These are phyloP conservation scores for Boletus bicolor DNA, from an alignment of 768 basidiomycete genomes.

Conservation along the genomic window DNA sequence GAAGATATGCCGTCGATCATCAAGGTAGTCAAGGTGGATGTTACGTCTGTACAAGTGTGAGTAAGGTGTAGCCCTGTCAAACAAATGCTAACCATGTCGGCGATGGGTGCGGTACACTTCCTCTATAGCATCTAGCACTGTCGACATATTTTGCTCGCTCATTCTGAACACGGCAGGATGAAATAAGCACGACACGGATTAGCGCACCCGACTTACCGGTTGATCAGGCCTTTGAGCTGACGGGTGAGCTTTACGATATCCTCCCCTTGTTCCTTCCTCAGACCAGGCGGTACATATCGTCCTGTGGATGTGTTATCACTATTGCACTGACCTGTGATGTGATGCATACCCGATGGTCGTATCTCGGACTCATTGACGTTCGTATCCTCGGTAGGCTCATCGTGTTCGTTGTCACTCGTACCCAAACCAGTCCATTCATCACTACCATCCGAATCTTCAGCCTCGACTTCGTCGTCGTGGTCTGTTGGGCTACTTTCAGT, in stretches of 20 bases:
- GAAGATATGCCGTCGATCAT: conserved; percentile 78
- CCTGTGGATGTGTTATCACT: conserved; percentile 25
- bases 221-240: conserved; percentile 83
- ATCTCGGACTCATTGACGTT: not conserved
- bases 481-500: not conserved
- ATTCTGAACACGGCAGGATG: conserved; percentile 46
- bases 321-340: not conserved
- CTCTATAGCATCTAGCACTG: conserved; percentile 72
- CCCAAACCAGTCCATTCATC: conserved; percentile 41
- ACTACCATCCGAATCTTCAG: conserved; percentile 21
- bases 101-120: conserved; percentile 71
- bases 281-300: conserved; percentile 80
- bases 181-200: not conserved
- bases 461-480: conserved; percentile 9
- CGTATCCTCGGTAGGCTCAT: not conserved
- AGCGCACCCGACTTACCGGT: conserved; percentile 51
- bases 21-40: conserved; percentile 69
- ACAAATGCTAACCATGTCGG: conserved; percentile 60
- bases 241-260: conserved; percentile 57
- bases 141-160: conserved; percentile 85
- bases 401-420: conserved; percentile 1
- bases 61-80: not conserved
- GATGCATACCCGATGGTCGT: conserved; percentile 13
- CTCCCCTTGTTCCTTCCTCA: conserved; percentile 49
- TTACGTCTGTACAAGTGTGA: conserved; percentile 59